Base-by-base conservation (phyloP, 768 basidiomycete species). In the Postia placenta region DNA sequence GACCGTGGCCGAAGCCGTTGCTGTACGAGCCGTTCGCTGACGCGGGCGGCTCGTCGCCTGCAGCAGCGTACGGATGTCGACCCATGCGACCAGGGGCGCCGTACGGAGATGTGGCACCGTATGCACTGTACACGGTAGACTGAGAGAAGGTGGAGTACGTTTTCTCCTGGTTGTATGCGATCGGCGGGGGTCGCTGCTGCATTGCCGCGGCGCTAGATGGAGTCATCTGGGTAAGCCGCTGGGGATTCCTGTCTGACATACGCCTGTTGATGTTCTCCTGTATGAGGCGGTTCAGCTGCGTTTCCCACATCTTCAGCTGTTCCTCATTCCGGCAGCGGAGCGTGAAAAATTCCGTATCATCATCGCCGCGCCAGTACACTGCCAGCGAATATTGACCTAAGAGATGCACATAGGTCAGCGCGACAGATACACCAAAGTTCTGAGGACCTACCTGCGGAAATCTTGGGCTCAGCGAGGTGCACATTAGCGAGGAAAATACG, bases 401-500 rank as follows among this genome's bases (percentile, higher is more conserved):
- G 23, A 23, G 40, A 45, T 26, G 22, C 25, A 45, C 40, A n/a
- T 25, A 19, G 41, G 28, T 49, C n/a, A 48, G 28, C 27, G 42
- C 12, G 38, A 48, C 11, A 45, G 20, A 30, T 42, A 42, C 52
- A 53, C 51, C 28, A 27, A 33, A 46, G 50, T 46, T 35, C 42
- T 41, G 55, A 51, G 40, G 52, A 75, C 83, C 50, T 57, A 87
- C 91, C 78, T 54, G 73, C 71, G 22, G 78, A 78, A 45, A 72
- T 74, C 57, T 78, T 74, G n/a, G 86, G 76, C 47, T 80, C 71
- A 12, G 91, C 90, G 55, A 85, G 79, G 0, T 91, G 93, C 45
- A 98, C 92, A 60, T 98, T 99, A 55, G 93, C 92, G 56, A 98
- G 74, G 69, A 96, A 98, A 53, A 99, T 98, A 24, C 96, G 83